These are phyloP conservation scores for Aureobasidium sp. DNA, from an alignment of 2,329 filamentous ascomycete species.

Conservation along the genomic window DNA sequence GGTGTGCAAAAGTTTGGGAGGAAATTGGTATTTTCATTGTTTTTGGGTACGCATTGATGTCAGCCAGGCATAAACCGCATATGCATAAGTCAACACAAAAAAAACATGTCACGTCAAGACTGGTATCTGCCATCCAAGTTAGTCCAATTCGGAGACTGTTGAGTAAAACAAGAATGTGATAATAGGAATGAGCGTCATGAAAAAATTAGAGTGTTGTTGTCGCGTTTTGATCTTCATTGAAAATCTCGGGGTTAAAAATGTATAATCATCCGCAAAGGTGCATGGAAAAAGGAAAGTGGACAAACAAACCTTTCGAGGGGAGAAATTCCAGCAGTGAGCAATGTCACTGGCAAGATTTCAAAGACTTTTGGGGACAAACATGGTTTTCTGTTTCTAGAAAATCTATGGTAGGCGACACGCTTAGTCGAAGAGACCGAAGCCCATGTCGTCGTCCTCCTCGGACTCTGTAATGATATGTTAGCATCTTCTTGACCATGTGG, in stretches of 20 bases:
- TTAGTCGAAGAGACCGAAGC: constrained; percentile 51
- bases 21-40: constrained; percentile 47
- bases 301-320: constrained; percentile 9
- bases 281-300: constrained; percentile 8
- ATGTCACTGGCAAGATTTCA: not conserved
- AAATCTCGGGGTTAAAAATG: constrained; percentile 59
- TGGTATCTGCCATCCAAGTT: constrained; percentile 8
- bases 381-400: constrained; percentile 21
- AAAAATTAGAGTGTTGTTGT: constrained; percentile 70
- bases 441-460: constrained; percentile 51
- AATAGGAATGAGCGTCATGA: constrained; percentile 46
- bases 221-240: constrained; percentile 55
- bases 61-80: constrained; percentile 20
- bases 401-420: constrained; percentile 15
- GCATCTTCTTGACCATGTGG: no score
- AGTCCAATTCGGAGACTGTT: not conserved
- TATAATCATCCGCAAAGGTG: constrained; percentile 49
- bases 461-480: constrained; percentile 34
- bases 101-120: not conserved
- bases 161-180: not conserved
- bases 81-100: not conserved
- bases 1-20: constrained; percentile 57
- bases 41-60: constrained; percentile 51
- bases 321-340: not conserved
- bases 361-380: constrained; percentile 11